A percentile compares a stretch with the other conserved stretches of the same genome.
phyloP scores from a whole-genome alignment of 106 monocot species.

The Platanthera zijinensis region DNA sequence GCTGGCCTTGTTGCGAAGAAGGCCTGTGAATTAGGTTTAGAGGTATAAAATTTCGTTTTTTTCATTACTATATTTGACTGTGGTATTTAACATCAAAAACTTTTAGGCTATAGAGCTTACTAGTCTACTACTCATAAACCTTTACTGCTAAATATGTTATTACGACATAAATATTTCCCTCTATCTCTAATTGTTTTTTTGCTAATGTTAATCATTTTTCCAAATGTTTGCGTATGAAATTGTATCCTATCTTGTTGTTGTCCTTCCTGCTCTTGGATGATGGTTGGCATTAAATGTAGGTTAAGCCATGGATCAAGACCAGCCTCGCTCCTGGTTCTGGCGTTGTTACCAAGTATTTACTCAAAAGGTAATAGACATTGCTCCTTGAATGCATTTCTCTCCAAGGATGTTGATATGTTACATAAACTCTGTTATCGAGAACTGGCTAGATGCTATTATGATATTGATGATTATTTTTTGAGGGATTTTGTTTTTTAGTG shows the following conservation, averaged over 20 bases:
- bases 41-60: constrained; percentile 25
- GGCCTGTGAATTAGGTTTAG: constrained; percentile 68
- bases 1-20: constrained; percentile 72
- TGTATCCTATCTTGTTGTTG: background rate
- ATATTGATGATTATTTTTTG: background rate
- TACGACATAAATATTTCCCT: background rate
- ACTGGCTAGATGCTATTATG: background rate
- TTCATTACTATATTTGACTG: background rate
- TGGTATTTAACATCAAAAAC: background rate
- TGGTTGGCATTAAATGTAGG: constrained; percentile 23
- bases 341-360: constrained; percentile 72
- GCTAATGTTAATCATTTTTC: background rate
- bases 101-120: background rate
- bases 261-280: background rate
- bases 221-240: background rate
- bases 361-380: constrained; percentile 29
- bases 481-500: constrained; percentile 32
- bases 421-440: background rate
- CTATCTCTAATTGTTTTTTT: background rate
- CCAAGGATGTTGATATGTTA: background rate
- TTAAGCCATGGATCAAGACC: constrained; percentile 80
- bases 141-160: background rate
- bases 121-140: background rate
- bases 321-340: constrained; percentile 86
- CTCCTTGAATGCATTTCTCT: background rate